Percentiles rank a stretch among this genome's conserved stretches.
These are phyloP conservation scores for Boletus barrowsii DNA, from an alignment of 768 basidiomycete genomes.

Conservation along the genomic window DNA sequence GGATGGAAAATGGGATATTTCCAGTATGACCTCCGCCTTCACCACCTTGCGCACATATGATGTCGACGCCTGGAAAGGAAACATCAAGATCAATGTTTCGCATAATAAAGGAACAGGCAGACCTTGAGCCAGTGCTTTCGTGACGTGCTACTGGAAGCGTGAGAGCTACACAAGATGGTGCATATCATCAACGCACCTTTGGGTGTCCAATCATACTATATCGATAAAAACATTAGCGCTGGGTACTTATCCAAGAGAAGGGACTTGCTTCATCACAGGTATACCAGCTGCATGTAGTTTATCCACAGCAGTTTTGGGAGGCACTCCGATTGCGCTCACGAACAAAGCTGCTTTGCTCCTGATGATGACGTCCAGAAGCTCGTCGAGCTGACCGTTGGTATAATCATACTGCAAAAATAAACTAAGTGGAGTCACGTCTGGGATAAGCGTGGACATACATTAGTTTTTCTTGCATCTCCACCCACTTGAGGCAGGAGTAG, in stretches of 20 bases:
- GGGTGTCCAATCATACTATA: constrained; percentile 80
- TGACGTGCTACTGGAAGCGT: constrained; percentile 51
- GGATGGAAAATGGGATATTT: constrained; percentile 74
- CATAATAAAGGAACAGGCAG: not conserved
- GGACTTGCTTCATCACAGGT: constrained; percentile 77
- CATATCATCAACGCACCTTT: constrained; percentile 45
- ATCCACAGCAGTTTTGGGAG: constrained; percentile 79
- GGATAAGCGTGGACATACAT: constrained; percentile 36
- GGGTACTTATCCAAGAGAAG: not conserved
- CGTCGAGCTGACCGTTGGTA: constrained; percentile 71
- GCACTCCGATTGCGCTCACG: constrained; percentile 82
- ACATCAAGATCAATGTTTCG: not conserved
- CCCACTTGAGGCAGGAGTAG: constrained; percentile 81
- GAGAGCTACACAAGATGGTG: not conserved
- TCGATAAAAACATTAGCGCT: not conserved
- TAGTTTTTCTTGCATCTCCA: constrained; percentile 80
- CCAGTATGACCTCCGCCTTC: constrained; percentile 91
- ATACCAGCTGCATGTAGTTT: constrained; percentile 77
- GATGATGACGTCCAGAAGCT: constrained; percentile 78
- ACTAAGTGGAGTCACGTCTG: not conserved
- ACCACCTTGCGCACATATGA: constrained; percentile 86
- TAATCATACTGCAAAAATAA: constrained; percentile 54
- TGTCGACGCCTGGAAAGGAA: constrained; percentile 62
- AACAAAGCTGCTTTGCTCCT: constrained; percentile 70
- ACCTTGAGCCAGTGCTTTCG: constrained; percentile 74